These are phyloP conservation scores for Phytophthora pisi DNA, from an alignment of 352 stramenopile species.

Conservation along the genomic window DNA sequence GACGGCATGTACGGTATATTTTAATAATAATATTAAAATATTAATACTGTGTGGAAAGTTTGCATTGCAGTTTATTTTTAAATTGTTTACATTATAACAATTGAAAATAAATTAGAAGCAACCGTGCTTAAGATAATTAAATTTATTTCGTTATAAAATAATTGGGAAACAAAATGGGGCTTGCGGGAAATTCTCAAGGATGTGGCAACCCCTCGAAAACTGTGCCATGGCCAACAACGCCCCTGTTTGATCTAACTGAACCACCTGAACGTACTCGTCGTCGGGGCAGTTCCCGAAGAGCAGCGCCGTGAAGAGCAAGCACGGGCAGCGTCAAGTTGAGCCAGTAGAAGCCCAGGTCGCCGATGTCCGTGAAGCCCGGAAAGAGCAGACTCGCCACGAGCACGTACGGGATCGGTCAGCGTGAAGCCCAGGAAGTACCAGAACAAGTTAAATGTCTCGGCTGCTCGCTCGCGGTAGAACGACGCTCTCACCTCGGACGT, in stretches of 20 bases:
- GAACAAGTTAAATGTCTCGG: conserved; percentile 4
- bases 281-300: conserved; percentile 39
- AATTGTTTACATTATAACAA: too few species aligned
- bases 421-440: conserved; percentile 41
- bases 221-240: conserved; percentile 25
- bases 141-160: background rate
- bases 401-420: conserved; percentile 70
- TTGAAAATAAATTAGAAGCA: too few species aligned
- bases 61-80: too few species aligned
- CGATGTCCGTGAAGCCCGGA: conserved; percentile 36
- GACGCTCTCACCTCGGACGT: conserved; percentile 79
- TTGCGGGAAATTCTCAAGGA: too few species aligned
- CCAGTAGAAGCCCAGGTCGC: conserved; percentile 37
- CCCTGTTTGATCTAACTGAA: conserved; percentile 18
- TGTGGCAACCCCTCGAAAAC: conserved; percentile 7
- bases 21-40: too few species aligned
- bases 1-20: too few species aligned
- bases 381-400: conserved; percentile 39
- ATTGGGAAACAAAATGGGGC: too few species aligned
- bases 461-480: conserved; percentile 89
- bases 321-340: conserved; percentile 41
- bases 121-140: too few species aligned
- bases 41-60: too few species aligned
- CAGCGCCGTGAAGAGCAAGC: conserved; percentile 33
- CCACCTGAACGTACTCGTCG: conserved; percentile 27